Percentiles rank a stretch among this genome's conserved stretches.
Conservation (phyloP, 2,329 filamentous ascomycete genomes). For the Colletotrichum liaoningense region DNA sequence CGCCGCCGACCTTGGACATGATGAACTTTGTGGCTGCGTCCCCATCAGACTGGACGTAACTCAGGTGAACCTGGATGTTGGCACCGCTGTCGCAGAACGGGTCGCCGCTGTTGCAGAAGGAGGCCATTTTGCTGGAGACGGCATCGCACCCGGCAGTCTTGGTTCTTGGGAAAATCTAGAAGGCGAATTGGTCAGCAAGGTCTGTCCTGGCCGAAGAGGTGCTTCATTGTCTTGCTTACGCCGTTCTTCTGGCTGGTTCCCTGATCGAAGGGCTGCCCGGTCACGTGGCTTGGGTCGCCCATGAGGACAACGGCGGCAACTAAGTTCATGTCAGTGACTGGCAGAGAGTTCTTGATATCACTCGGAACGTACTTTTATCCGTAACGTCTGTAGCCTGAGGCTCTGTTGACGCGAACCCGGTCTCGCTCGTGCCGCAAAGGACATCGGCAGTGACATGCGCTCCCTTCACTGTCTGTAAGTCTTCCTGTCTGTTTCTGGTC, state of each 20-base stretch:
- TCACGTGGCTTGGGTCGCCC: constrained; percentile 54
- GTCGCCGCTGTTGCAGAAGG: constrained; percentile 55
- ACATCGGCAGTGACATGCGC: constrained; percentile 51
- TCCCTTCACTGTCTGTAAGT: constrained; percentile 40
- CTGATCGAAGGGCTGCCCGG: constrained; percentile 47
- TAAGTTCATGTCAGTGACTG: constrained; percentile 31
- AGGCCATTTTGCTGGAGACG: constrained; percentile 48
- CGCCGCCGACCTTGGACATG: constrained; percentile 38
- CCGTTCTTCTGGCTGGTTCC: constrained; percentile 51
- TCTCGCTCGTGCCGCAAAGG: constrained; percentile 51
- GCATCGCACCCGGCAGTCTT: constrained; percentile 47
- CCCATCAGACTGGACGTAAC: constrained; percentile 50
- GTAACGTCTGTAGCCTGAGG: constrained; percentile 43
- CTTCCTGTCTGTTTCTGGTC: constrained; percentile 18
- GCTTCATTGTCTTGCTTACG: constrained; percentile 42
- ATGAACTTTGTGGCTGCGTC: constrained; percentile 48
- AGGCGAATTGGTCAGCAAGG: not conserved
- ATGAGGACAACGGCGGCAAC: constrained; percentile 54
- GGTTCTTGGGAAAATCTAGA: constrained; percentile 49
- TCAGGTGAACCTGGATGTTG: constrained; percentile 43
- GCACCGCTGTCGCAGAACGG: constrained; percentile 51
- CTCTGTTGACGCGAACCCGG: constrained; percentile 39
- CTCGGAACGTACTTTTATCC: constrained; percentile 40
- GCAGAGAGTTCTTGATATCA: not conserved
- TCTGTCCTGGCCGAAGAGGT: not conserved